Percentiles rank a stretch among this genome's conserved stretches.
Conservation (phyloP, 176 grass and related monocot genomes). For the Coix lacrymajobi region DNA sequence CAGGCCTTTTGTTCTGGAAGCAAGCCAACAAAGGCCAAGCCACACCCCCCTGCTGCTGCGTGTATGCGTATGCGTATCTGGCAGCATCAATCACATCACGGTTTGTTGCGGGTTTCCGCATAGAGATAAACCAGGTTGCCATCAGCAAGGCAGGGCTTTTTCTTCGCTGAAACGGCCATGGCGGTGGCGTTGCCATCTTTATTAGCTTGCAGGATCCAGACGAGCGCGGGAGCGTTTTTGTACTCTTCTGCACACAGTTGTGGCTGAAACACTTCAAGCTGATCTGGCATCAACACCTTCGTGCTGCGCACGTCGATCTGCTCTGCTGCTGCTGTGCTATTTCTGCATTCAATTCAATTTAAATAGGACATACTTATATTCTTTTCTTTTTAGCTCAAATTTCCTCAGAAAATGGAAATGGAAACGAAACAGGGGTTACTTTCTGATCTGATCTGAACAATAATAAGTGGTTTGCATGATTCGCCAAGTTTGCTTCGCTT, state of each 20-base stretch:
- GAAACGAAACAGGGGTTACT: too few relatives aligned
- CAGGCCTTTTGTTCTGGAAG: not conserved
- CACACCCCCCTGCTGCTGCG: not conserved
- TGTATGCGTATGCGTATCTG: not conserved
- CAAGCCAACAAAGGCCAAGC: too few relatives aligned
- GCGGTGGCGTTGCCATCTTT: not conserved
- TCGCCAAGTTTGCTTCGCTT: too few relatives aligned
- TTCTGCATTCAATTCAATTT: not conserved
- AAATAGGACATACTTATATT: too few relatives aligned
- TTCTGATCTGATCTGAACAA: too few relatives aligned
- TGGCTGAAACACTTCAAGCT: not conserved
- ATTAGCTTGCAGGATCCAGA: not conserved
- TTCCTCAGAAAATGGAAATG: too few relatives aligned
- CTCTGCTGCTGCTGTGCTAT: not conserved
- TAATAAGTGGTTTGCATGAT: too few relatives aligned
- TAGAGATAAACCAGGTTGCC: not conserved
- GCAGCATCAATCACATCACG: not conserved
- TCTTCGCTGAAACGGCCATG: not conserved
- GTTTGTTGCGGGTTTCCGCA: not conserved
- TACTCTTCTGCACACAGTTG: not conserved
- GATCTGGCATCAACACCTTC: not conserved
- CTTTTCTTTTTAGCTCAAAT: too few relatives aligned
- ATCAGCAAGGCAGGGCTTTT: conserved; percentile 15
- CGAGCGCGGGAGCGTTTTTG: not conserved
- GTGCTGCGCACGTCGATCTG: too few relatives aligned